Evolutionary conservation across 352 stramenopile genomes (phyloP).

Genomic region (Peronospora belbahrii): DNA sequence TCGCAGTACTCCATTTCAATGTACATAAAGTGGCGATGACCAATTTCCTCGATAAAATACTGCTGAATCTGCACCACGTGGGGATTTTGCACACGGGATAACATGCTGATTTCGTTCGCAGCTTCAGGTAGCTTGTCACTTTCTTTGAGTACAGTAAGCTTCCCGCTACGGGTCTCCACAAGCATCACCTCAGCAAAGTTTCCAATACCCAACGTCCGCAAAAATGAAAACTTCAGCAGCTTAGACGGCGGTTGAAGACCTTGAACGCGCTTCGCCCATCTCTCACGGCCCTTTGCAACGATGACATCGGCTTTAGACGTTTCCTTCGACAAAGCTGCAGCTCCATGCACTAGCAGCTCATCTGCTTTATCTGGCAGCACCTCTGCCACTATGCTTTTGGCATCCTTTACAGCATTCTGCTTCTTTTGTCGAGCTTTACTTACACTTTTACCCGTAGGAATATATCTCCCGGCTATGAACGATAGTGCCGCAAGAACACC

Average conservation of each 20-base stretch:
- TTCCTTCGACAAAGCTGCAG: conserved; percentile 14
- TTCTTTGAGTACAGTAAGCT: conserved; percentile 65
- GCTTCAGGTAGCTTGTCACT: conserved; percentile 73
- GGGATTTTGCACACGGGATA: conserved; percentile 47
- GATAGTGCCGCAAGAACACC: conserved; percentile 37
- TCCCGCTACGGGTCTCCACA: conserved; percentile 32
- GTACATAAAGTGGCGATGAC: conserved; percentile 68
- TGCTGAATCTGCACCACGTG: conserved; percentile 65
- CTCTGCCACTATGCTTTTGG: conserved; percentile 16
- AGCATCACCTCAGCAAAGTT: conserved; percentile 80
- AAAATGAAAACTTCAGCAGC: conserved; percentile 55
- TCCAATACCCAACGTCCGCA: conserved; percentile 52
- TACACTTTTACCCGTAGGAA: conserved; percentile 3
- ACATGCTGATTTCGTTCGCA: conserved; percentile 66
- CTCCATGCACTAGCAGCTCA: conserved; percentile 21
- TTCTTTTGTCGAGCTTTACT: conserved; percentile 10
- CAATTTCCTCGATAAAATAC: conserved; percentile 78
- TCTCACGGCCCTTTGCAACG: conserved; percentile 26
- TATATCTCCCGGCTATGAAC: conserved; percentile 30
- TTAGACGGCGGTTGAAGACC: conserved; percentile 43
- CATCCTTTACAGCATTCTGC: conserved; percentile 6
- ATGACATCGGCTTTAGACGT: conserved; percentile 20
- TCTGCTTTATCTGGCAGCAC: conserved; percentile 18
- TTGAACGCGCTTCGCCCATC: conserved; percentile 51
- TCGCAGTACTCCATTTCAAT: conserved; percentile 83